Evolutionary conservation across 495 filamentous ascomycete species (phyloP), one percentile per base, ranked within the genome.

Genomic region (Daldinia childiae): DNA sequence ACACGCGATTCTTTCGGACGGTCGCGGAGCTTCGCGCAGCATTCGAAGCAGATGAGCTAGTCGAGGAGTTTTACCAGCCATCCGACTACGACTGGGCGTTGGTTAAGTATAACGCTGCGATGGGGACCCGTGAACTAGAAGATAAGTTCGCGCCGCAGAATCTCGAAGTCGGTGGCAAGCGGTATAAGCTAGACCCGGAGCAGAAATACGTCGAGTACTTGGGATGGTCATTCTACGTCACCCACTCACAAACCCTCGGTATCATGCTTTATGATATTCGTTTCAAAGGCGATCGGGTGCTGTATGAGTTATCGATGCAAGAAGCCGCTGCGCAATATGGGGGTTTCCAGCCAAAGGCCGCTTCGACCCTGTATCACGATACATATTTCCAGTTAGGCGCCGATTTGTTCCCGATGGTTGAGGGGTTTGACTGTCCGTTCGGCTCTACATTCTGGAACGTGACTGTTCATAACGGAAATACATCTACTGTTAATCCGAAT

Each of bases 301-400:
- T 89, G 26, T 87, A 88, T 68, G 86, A 88, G 72, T 77, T 88
- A 21, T 82, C 83, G 4, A 77, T 88, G 43, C 84, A 88, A 68
- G 85, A 89, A 72, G 85, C 85, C 1, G 76, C 85, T 15, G 79
- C 85, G 1, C 85, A 87, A 61, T 88, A 87, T 62, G 86, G 84
- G 5, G 82, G 82, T 0, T 81, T 82, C 69, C 82, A 86, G 67
- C 86, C 86, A 26, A 80, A 81, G 34, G 69, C 79, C 19, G 77
- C 80, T 24, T 74, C 77, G 30, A 84, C 80, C 1, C 69, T 79
- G 14, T 86, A 83, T 68, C 71, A 84, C 58, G 85, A 87, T 67
- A 80, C 75, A 4, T 77, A 79, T 65, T 86, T 80, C 64, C 77
- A 79, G 41, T 77, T 87, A 36, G 85, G 85, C 5, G 71, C 79